phyloP scores from a whole-genome alignment of 2,329 filamentous ascomycete genomes.

The Alternaria longipes region DNA sequence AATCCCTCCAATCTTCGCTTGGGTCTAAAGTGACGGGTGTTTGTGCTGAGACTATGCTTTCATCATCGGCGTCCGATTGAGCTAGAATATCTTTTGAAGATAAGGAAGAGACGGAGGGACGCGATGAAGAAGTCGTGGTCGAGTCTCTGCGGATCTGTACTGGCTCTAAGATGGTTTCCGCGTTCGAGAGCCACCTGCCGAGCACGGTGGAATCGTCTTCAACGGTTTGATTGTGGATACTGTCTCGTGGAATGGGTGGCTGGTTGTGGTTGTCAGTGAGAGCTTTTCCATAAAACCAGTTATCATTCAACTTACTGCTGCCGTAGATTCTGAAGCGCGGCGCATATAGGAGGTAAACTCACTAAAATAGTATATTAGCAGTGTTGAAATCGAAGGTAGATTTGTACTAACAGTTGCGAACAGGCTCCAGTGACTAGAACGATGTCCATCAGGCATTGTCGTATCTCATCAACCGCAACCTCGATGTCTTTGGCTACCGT shows the following conservation, averaged over 20 bases:
- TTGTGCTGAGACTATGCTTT: slow-evolving; percentile 1
- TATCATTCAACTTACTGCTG: neutral
- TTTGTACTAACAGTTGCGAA: neutral
- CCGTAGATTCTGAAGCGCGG: neutral
- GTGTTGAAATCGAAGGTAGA: neutral
- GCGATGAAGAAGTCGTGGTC: slow-evolving; percentile 6
- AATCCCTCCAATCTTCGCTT: slow-evolving; percentile 21
- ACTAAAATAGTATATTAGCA: neutral
- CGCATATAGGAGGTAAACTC: neutral
- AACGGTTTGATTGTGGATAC: neutral
- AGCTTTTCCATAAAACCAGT: neutral
- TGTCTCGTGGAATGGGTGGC: neutral
- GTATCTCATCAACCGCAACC: slow-evolving; percentile 20
- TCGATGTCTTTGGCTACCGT: slow-evolving; percentile 21
- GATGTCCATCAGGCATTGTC: slow-evolving; percentile 14
- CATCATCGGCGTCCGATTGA: slow-evolving; percentile 11
- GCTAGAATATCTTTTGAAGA: slow-evolving; percentile 3
- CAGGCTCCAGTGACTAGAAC: neutral
- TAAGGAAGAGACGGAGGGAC: slow-evolving; percentile 13
- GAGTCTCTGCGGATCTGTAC: slow-evolving; percentile 5
- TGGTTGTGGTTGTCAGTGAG: neutral
- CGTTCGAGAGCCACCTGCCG: slow-evolving; percentile 14
- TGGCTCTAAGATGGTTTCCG: slow-evolving; percentile 18
- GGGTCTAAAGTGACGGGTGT: neutral
- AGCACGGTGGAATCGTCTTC: neutral